These are phyloP conservation scores for Coffea eugenioides DNA, from an alignment of 257 asterid species.

Conservation along the genomic window DNA sequence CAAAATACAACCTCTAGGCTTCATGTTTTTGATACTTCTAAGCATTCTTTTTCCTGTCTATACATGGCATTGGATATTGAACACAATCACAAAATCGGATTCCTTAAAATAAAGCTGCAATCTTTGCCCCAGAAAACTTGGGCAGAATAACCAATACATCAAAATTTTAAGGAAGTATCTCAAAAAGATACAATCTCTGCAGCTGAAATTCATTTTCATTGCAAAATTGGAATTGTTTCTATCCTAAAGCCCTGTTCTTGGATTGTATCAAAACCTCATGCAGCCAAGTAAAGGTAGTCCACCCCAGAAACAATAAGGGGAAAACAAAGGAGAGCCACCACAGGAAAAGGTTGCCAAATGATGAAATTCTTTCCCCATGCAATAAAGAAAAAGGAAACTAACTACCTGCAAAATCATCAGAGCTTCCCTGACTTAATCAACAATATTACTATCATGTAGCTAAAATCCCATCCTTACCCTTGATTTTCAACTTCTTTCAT, in stretches of 20 bases:
- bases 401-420: not conserved
- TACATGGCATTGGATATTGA: too few relatives aligned
- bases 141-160: not conserved
- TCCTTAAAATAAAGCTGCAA: too few relatives aligned
- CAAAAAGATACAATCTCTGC: not conserved
- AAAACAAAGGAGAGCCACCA: too few relatives aligned
- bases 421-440: not conserved
- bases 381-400: not conserved
- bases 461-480: not conserved
- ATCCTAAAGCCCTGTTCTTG: not conserved
- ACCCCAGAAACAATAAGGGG: too few relatives aligned
- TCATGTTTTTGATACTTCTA: too few relatives aligned
- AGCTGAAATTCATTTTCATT: not conserved
- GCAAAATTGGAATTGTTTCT: not conserved
- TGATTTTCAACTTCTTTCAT: not conserved
- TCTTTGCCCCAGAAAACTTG: too few relatives aligned
- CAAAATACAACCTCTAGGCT: too few relatives aligned
- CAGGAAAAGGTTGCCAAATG: not conserved
- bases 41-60: too few relatives aligned
- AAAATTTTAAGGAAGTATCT: not conserved
- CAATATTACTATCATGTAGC: not conserved
- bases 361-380: not conserved
- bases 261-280: not conserved
- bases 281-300: too few relatives aligned
- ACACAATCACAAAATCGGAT: too few relatives aligned